These are phyloP conservation scores for Phytopythium sindhum DNA, from an alignment of 352 stramenopile genomes.

Conservation along the genomic window DNA sequence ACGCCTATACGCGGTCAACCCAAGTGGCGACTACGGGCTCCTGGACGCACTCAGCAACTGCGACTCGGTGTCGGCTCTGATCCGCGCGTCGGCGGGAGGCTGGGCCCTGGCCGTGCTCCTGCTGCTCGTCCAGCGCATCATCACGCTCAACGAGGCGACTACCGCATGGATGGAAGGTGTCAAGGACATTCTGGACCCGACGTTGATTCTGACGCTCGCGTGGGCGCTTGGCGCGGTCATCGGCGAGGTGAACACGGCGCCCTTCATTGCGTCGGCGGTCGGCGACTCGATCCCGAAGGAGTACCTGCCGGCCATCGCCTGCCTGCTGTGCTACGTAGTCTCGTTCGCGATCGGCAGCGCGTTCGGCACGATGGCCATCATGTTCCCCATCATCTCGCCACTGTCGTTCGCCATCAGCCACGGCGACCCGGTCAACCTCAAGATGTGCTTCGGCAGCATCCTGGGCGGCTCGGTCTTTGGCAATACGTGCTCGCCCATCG, in stretches of 20 bases:
- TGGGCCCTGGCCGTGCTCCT: slow-evolving; percentile 73
- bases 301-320: slow-evolving; percentile 78
- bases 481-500: slow-evolving; percentile 90
- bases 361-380: slow-evolving; percentile 92
- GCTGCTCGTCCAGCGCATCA: slow-evolving; percentile 78
- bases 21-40: slow-evolving; percentile 44
- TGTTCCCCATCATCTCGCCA: slow-evolving; percentile 90
- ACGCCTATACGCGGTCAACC: slow-evolving; percentile 39
- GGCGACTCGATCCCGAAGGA: slow-evolving; percentile 70
- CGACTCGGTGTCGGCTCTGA: slow-evolving; percentile 73
- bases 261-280: slow-evolving; percentile 78
- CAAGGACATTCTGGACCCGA: slow-evolving; percentile 90
- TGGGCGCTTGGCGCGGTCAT: slow-evolving; percentile 89
- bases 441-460: slow-evolving; percentile 87
- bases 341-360: slow-evolving; percentile 88
- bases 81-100: slow-evolving; percentile 69
- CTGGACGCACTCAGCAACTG: slow-evolving; percentile 77
- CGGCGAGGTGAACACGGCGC: slow-evolving; percentile 78
- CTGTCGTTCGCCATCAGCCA: slow-evolving; percentile 82
- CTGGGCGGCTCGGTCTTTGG: slow-evolving; percentile 85
- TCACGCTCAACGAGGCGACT: slow-evolving; percentile 84
- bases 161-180: slow-evolving; percentile 90
- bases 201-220: slow-evolving; percentile 86
- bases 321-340: slow-evolving; percentile 85
- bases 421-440: slow-evolving; percentile 76